Evolutionary conservation across 768 basidiomycete genomes (phyloP), one percentile per base, ranked within the genome.

Genomic region (Podaxis mareebaensis): DNA sequence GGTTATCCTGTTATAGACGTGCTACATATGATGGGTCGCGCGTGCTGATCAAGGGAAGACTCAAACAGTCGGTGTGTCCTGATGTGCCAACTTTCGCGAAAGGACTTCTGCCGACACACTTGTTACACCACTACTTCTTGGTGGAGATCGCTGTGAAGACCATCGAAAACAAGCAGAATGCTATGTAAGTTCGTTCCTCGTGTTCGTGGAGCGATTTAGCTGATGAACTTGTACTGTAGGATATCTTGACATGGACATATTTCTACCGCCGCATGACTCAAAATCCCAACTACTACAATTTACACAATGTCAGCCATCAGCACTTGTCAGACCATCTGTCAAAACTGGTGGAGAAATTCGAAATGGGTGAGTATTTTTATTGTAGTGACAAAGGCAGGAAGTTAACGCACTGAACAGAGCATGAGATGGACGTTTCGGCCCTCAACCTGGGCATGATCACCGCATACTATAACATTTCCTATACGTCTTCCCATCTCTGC

Each of bases 1-100:
- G 97, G 99, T 75, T 98, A 99, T 72, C 95, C 96, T 3, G 95
- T 99, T 63, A 96, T 96, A 84, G 96, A 99, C 69, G 92, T 99
- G 5, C 84, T 99, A 1, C 97, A 99, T 72, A 99, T 99, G 96
- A 96, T 99, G 89, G 97, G 96, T 49, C 86, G 89, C 20, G 97
- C 96, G 0, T 98, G 96, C 73, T 89, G 96, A 15, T 96, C 97
- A 6, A 74, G 78, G 44, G 87, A 94, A 68, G 97, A 99, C 68
- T 88, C 91, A 2, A 88, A 90, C 63, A 95, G 93, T 68, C 91
- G 94, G 13, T 99, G 96, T 70, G 91, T 99, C 2, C 79, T 99
- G 42, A 98, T 99, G 96, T 95, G 93, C 70, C 96, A 99, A 69
- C 93, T 94, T 22, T 22, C 22, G 0, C 85, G 39, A 3, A 99